Percentiles rank a stretch among this genome's conserved stretches.
Evolutionary conservation across 768 basidiomycete genomes (phyloP).

Genomic region (Tubosaeta sp.): DNA sequence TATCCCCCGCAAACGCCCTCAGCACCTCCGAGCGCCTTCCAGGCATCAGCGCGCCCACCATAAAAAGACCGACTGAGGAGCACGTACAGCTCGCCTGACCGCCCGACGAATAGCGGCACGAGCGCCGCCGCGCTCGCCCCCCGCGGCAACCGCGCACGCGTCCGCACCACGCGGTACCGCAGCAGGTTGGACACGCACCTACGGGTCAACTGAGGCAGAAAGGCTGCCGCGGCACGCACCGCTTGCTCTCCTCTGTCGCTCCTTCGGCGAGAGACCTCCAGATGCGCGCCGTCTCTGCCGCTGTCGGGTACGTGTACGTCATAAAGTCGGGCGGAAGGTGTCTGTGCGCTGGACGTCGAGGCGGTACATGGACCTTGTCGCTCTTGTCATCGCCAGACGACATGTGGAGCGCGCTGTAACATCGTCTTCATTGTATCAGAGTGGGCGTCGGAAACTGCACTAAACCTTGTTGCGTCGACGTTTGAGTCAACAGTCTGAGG

Average conservation of each 20-base stretch:
- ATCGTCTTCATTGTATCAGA: background rate
- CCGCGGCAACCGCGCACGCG: slow-evolving; percentile 45
- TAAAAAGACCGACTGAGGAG: slow-evolving; percentile 72
- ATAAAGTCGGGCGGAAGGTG: slow-evolving; percentile 9
- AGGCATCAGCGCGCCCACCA: background rate
- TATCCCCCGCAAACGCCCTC: slow-evolving; percentile 80
- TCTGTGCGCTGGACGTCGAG: background rate
- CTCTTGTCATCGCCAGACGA: background rate
- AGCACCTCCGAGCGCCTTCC: slow-evolving; percentile 76
- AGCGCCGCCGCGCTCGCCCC: slow-evolving; percentile 70
- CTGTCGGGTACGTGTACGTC: slow-evolving; percentile 16
- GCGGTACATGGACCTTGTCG: background rate
- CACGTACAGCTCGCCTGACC: slow-evolving; percentile 81
- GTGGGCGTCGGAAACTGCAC: background rate
- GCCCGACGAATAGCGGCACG: slow-evolving; percentile 80
- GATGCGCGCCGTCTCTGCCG: background rate
- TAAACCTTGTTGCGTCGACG: too few relatives aligned
- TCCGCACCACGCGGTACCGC: slow-evolving; percentile 23
- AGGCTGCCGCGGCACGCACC: background rate
- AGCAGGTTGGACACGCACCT: slow-evolving; percentile 27
- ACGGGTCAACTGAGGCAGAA: background rate
- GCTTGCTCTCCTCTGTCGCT: slow-evolving; percentile 20
- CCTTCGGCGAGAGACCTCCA: slow-evolving; percentile 8
- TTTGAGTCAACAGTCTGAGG: too few relatives aligned
- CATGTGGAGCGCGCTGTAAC: background rate